Evolutionary conservation across 2,329 filamentous ascomycete species (phyloP).

Genomic region (Alternaria incomplexa): DNA sequence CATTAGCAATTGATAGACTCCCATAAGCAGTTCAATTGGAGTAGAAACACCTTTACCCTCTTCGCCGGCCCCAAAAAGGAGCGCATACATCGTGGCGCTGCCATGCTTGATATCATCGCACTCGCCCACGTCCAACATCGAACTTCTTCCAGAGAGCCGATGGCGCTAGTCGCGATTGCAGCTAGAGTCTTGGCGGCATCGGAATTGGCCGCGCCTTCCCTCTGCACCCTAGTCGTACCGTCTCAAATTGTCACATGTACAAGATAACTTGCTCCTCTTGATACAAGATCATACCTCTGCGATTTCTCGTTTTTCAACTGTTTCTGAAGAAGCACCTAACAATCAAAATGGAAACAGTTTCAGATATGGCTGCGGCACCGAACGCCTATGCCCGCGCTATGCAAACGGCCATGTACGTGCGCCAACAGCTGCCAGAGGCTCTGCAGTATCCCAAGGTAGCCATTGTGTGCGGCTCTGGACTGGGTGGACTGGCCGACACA

Average conservation of each 20-base stretch:
- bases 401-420: constrained; percentile 60
- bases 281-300: not conserved
- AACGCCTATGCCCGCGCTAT: constrained; percentile 52
- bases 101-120: constrained; percentile 47
- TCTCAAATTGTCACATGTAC: constrained; percentile 17
- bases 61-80: constrained; percentile 53
- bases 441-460: constrained; percentile 64
- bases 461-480: constrained; percentile 69
- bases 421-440: constrained; percentile 54
- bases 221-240: constrained; percentile 25
- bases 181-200: constrained; percentile 40
- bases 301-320: not conserved
- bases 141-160: constrained; percentile 28
- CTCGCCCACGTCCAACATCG: constrained; percentile 11
- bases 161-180: constrained; percentile 25
- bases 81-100: constrained; percentile 52
- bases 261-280: not conserved
- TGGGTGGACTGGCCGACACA: constrained; percentile 66
- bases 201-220: constrained; percentile 40
- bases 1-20: constrained; percentile 20
- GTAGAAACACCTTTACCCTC: constrained; percentile 48
- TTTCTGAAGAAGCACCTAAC: not conserved
- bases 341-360: constrained; percentile 22
- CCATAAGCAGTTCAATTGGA: not conserved
- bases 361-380: constrained; percentile 35